Evolutionary conservation across 2,329 filamentous ascomycete genomes (phyloP), one percentile per base, ranked within the genome.

Genomic region (Neoscytalidium dimidiatum): DNA sequence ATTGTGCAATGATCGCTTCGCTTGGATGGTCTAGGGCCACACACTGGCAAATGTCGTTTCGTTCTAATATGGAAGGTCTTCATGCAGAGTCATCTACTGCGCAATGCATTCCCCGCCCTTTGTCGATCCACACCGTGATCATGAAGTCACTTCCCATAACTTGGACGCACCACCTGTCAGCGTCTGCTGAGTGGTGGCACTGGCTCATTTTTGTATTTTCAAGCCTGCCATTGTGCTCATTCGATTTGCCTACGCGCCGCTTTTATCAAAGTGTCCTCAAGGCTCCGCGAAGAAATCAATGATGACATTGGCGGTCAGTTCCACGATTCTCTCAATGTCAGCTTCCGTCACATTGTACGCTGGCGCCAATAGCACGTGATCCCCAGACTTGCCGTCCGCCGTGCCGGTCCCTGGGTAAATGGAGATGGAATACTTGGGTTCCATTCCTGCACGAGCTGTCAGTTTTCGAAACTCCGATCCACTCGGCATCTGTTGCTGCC

Each of bases 281-380:
- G 31, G 26, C 13, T 26, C 64, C 3, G 66, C 66, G 62, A 83
- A 82, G 69, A 77, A 82, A 19, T 85, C 83, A 14, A 79, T 73
- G 23, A 91, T 75, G 19, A 90, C 82, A n/a, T 72, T 77, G 3
- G 74, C 75, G 2, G 86, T 78, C 0, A 77, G 80, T 19, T 82
- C 77, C 2, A 86, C 86, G 62, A 90, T 85, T 26, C 78, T 71
- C 14, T 85, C 80, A 60, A 91, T 78, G 21, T 90, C 86, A 7
- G 80, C 79, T 48, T 77, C 76, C 0, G 83, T 86, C 23, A 89
- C 81, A 49, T 85, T 92, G 75, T 88, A 92, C 0, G 90, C 83
- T 4, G 91, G 91, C 1, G 89, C 85, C 11, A 94, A 71, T 28
- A 93, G 81, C 38, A 92, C 79, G 73, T 92, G 89, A 71, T 94